A percentile compares a stretch with the other conserved stretches of the same genome.
Conservation (phyloP, 345 rosid genomes). For the Sisymbrium altissimum region DNA sequence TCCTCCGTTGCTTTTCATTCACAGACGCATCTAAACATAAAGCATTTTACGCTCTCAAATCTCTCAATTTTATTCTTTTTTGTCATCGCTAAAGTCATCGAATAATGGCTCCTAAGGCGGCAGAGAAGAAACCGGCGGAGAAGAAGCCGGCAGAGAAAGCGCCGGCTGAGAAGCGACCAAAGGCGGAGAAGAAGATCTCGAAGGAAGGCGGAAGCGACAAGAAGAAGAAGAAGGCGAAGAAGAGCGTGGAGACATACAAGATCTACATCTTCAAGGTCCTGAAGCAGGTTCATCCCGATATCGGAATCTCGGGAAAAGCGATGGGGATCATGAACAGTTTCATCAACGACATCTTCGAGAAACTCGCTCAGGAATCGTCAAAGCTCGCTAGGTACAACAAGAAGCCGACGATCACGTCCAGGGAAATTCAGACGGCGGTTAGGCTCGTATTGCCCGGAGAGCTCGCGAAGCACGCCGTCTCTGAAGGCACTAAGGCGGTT, state of each 20-base stretch:
- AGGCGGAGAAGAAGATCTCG: conserved; percentile 38
- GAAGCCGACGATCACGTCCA: conserved; percentile 31
- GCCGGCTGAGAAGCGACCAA: conserved; percentile 25
- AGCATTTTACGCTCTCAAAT: not conserved
- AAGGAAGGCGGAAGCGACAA: conserved; percentile 32
- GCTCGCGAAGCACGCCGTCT: conserved; percentile 35
- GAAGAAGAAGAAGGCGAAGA: conserved; percentile 36
- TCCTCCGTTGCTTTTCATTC: not conserved
- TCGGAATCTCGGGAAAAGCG: conserved; percentile 32
- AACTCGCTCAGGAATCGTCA: conserved; percentile 32
- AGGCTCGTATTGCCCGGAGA: conserved; percentile 34
- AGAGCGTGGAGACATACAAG: conserved; percentile 37
- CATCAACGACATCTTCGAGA: conserved; percentile 37
- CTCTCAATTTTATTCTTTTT: no score
- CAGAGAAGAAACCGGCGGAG: conserved; percentile 35
- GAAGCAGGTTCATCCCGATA: conserved; percentile 35
- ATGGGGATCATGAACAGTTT: conserved; percentile 42
- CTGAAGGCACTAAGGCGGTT: conserved; percentile 37
- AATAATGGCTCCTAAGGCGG: conserved; percentile 34
- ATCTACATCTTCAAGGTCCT: conserved; percentile 39
- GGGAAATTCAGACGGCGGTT: conserved; percentile 37
- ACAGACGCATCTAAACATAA: no score
- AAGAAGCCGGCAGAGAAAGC: conserved; percentile 31
- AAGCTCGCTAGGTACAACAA: conserved; percentile 32
- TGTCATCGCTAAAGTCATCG: not conserved